Conservation (phyloP, 768 basidiomycete genomes). For the Daedaleopsis sinensis region DNA sequence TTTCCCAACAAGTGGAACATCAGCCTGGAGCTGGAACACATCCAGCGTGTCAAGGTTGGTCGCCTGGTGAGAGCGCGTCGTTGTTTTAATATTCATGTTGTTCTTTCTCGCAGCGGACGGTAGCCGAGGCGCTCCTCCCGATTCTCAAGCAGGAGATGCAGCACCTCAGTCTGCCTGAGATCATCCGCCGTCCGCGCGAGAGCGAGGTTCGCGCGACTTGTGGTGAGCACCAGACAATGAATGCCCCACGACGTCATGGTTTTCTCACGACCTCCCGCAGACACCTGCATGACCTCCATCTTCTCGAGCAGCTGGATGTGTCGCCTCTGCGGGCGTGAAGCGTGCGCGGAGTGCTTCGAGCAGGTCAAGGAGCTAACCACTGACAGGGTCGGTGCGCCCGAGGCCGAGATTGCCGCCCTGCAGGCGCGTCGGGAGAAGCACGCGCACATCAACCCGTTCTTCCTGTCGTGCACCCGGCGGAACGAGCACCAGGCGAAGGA, state of each 20-base stretch:
- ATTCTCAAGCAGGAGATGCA: conserved; percentile 64
- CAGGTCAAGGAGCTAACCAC: conserved; percentile 67
- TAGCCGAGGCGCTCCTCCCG: conserved; percentile 69
- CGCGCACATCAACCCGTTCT: conserved; percentile 69
- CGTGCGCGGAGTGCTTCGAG: conserved; percentile 82
- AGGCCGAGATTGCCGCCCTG: conserved; percentile 50
- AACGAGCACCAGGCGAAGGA: conserved; percentile 68
- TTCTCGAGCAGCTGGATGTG: conserved; percentile 93
- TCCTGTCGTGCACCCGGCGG: conserved; percentile 69
- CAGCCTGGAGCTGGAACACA: conserved; percentile 49
- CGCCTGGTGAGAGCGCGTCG: background rate
- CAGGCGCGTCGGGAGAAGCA: conserved; percentile 61
- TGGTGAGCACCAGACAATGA: conserved; percentile 49
- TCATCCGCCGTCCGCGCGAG: conserved; percentile 76
- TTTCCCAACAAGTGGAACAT: conserved; percentile 73
- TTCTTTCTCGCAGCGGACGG: conserved; percentile 50
- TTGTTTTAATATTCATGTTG: background rate
- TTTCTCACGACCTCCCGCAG: conserved; percentile 40
- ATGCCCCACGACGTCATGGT: background rate
- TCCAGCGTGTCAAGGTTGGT: conserved; percentile 62
- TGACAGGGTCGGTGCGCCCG: conserved; percentile 49
- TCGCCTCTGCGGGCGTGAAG: conserved; percentile 86
- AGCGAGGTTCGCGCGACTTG: conserved; percentile 85
- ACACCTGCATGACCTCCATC: conserved; percentile 92
- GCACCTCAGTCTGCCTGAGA: conserved; percentile 56